These are phyloP conservation scores for Russula virescens DNA, from an alignment of 768 basidiomycete genomes.

Conservation along the genomic window DNA sequence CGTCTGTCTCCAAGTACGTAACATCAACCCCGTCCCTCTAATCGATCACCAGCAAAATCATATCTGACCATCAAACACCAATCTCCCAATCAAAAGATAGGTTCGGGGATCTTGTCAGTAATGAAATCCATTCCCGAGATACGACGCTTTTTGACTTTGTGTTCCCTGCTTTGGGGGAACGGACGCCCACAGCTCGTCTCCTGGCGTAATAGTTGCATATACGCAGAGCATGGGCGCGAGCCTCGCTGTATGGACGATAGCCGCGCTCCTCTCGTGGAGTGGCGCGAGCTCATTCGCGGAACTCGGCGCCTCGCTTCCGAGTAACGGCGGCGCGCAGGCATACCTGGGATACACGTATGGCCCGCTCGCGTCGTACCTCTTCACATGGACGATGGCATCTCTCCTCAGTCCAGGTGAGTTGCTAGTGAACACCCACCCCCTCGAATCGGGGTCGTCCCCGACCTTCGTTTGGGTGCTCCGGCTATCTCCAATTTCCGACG, in stretches of 20 bases:
- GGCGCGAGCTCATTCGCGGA: slow-evolving; percentile 11
- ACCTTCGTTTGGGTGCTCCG: no score
- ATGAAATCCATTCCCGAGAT: no score
- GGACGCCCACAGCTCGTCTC: slow-evolving; percentile 1
- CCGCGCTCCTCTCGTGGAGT: slow-evolving; percentile 5
- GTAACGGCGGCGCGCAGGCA: slow-evolving; percentile 9
- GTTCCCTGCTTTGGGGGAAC: neutral
- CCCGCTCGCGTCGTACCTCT: slow-evolving; percentile 7
- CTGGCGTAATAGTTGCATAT: slow-evolving; percentile 8
- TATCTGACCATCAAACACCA: no score
- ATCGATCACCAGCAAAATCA: no score
- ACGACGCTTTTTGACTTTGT: neutral
- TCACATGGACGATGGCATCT: slow-evolving; percentile 4
- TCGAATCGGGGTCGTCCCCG: no score
- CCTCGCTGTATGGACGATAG: neutral
- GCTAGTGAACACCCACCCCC: no score
- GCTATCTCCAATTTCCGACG: no score
- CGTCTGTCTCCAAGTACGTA: slow-evolving; percentile 5
- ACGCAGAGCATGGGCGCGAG: slow-evolving; percentile 5
- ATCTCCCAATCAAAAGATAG: neutral
- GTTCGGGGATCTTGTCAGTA: slow-evolving; percentile 14
- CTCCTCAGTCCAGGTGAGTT: neutral
- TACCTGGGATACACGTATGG: slow-evolving; percentile 12
- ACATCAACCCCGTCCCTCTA: no score
- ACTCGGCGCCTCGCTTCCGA: slow-evolving; percentile 9